Evolutionary conservation across 805 yeast genomes (phyloP), one percentile per base, ranked within the genome.

Genomic region (Metschnikowia sp.): DNA sequence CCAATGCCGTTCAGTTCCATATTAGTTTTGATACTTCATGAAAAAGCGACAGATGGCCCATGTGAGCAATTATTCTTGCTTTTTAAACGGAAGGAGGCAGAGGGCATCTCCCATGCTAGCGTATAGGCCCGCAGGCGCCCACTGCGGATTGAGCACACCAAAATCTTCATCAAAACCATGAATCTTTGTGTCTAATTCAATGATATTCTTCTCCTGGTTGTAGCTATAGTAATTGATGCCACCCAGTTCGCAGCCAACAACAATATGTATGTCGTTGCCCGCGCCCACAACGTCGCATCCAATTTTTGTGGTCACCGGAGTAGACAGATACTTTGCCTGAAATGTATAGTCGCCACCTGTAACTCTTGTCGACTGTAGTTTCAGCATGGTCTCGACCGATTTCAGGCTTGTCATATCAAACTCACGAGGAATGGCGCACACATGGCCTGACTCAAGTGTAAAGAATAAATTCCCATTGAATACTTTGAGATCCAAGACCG

Each of bases 181-280:
- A 9, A 31, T 13, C 4, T 29, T 36, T 37, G 32, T 26, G 6
- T 10, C 34, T 10, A n/a, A 18, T 19, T 39, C 34, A 15, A 35
- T 18, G 12, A n/a, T 13, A n/a, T 37, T 32, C 29, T 29, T 15
- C n/a, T 12, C n/a, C 10, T 10, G 22, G 28, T 43, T 39, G 38
- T 50, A 36, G 12, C 40, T 48, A 18, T 39, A 44, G 30, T 42
- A 31, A 10, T 29, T 34, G 28, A 50, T 45, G 5, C 10, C 19
- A 18, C 52, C 55, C 18, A 31, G 36, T 30, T 39, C 49, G 19
- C 54, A 42, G 12, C 55, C 55, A 26, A 36, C 48, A 4, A 39
- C 48, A 30, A 52, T 32, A 30, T 40, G 52, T 7, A 41, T 29
- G 13, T 8, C 31, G 13, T 39, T 38, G 11, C 26, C 30, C n/a